Percentiles rank a stretch among this genome's conserved stretches.
Evolutionary conservation across 2,329 filamentous ascomycete genomes (phyloP).

Genomic region (Rhytidhysteron rufulum): DNA sequence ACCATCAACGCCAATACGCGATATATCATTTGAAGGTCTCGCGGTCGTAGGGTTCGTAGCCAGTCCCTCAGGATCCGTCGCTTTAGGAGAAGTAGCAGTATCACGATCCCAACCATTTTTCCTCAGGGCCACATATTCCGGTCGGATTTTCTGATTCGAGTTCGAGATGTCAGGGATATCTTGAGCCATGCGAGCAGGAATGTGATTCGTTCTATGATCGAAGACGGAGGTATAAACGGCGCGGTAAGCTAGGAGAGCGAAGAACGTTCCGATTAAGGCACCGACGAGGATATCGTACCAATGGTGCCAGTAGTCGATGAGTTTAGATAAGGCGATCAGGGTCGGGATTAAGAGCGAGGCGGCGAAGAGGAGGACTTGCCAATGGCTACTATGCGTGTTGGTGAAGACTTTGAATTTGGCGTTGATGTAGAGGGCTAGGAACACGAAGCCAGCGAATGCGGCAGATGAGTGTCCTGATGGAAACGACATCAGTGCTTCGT

Average conservation of each 20-base stretch:
- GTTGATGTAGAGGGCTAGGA: conserved; percentile 25
- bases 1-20: neutral
- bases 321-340: conserved; percentile 62
- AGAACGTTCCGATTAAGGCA: conserved; percentile 56
- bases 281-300: conserved; percentile 66
- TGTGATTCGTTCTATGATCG: too few relatives aligned
- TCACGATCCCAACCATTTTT: too few relatives aligned
- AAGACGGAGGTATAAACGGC: conserved; percentile 62
- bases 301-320: conserved; percentile 65
- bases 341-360: conserved; percentile 60
- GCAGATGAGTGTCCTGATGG: conserved; percentile 26
- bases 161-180: too few relatives aligned
- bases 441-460: conserved; percentile 29
- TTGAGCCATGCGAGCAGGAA: too few relatives aligned
- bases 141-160: too few relatives aligned
- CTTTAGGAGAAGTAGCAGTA: too few relatives aligned
- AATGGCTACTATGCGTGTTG: conserved; percentile 54
- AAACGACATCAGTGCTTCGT: conserved; percentile 27
- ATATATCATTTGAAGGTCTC: neutral
- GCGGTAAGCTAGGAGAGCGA: conserved; percentile 60
- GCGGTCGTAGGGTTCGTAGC: neutral
- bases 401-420: conserved; percentile 23
- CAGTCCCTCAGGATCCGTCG: too few relatives aligned
- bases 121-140: too few relatives aligned
- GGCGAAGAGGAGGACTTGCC: conserved; percentile 62